Evolutionary conservation across 441 rosid species (phyloP).

Genomic region (Corymbia calophylla): DNA sequence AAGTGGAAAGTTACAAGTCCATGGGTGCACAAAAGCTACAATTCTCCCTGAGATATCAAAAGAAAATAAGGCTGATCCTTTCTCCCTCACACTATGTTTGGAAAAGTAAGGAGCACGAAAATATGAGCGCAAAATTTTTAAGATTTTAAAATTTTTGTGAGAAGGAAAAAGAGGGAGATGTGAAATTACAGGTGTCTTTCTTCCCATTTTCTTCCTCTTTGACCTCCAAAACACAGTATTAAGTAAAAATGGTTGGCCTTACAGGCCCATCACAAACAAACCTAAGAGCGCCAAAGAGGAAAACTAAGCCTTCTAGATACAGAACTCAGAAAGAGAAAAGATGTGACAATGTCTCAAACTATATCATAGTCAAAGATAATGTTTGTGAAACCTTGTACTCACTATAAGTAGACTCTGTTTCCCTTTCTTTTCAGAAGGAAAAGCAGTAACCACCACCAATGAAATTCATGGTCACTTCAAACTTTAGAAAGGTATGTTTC

Average conservation of each 20-base stretch:
- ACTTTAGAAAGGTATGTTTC: not conserved
- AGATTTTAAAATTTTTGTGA: not conserved
- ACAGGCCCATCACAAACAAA: not conserved
- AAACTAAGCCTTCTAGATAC: not conserved
- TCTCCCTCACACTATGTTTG: not conserved
- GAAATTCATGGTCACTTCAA: not conserved
- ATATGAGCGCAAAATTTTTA: not conserved
- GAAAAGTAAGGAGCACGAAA: not conserved
- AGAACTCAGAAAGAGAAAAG: not conserved
- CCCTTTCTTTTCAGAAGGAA: not conserved
- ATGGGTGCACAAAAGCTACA: not conserved
- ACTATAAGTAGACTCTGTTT: not conserved
- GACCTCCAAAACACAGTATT: not conserved
- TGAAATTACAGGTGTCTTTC: not conserved
- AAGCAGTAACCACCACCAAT: not conserved
- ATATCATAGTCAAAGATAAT: not conserved
- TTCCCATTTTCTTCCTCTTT: not conserved
- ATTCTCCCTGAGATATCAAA: not conserved
- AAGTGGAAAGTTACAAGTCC: not conserved
- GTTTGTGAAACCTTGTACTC: not conserved
- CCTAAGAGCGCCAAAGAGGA: not conserved
- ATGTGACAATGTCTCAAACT: not conserved
- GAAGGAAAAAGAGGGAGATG: not conserved
- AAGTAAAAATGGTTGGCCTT: not conserved
- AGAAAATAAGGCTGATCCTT: not conserved